Evolutionary conservation across 306 rosid genomes (phyloP).

Genomic region (Casuarina cunninghamiana): DNA sequence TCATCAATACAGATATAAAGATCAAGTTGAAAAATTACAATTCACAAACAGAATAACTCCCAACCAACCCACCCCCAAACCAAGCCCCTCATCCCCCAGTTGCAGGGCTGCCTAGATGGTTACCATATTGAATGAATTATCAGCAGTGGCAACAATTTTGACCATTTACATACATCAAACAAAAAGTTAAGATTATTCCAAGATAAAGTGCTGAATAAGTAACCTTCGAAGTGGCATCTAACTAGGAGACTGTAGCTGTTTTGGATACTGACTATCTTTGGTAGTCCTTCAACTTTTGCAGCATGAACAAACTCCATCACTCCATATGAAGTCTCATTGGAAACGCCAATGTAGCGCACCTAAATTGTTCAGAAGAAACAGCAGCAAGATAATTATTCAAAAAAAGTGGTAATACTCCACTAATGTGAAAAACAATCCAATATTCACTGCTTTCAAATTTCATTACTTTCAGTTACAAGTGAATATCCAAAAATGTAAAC

Average conservation of each 20-base stretch:
- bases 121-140: neutral
- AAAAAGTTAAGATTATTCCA: neutral
- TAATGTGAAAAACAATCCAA: neutral
- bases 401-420: neutral
- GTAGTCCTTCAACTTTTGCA: slow-evolving; percentile 82
- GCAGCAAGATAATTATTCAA: neutral
- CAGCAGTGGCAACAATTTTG: neutral
- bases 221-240: slow-evolving; percentile 70
- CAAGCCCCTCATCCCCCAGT: neutral
- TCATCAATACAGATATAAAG: neutral
- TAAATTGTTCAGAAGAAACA: slow-evolving; percentile 30
- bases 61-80: neutral
- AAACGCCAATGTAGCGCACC: slow-evolving; percentile 90
- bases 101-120: neutral
- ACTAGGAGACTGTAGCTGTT: slow-evolving; percentile 73
- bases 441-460: neutral
- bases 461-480: neutral
- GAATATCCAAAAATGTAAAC: neutral
- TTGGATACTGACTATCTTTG: slow-evolving; percentile 91
- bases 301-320: slow-evolving; percentile 92
- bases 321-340: slow-evolving; percentile 94
- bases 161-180: neutral
- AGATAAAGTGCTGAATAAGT: slow-evolving; percentile 2
- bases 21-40: neutral
- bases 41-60: neutral